phyloP scores from a whole-genome alignment of 1,139 yeast genomes.

The Entelexis paramagnoliae region DNA sequence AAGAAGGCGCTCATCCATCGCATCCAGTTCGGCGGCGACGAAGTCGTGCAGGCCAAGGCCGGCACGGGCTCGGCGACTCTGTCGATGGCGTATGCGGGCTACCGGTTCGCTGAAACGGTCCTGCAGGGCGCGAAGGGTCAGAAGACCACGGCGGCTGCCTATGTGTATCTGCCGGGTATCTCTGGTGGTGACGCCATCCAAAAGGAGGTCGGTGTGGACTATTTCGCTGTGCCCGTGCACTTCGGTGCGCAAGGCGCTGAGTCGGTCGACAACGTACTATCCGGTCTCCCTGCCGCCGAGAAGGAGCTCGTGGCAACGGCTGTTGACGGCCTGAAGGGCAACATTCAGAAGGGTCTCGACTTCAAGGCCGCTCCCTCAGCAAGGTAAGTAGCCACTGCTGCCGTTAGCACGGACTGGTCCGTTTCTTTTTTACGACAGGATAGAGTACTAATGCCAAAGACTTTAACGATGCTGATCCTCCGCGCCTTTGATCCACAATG shows the following conservation, averaged over 20 bases:
- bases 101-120: slow-evolving; percentile 76
- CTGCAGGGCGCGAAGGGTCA: slow-evolving; percentile 54
- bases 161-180: slow-evolving; percentile 38
- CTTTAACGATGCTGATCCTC: neutral
- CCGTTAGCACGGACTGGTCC: neutral
- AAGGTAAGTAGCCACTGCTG: slow-evolving; percentile 17
- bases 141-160: slow-evolving; percentile 51
- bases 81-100: slow-evolving; percentile 96
- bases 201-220: slow-evolving; percentile 52
- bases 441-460: slow-evolving; percentile 8
- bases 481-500: neutral
- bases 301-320: slow-evolving; percentile 63
- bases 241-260: slow-evolving; percentile 72
- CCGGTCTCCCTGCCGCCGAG: slow-evolving; percentile 30
- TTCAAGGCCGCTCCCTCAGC: slow-evolving; percentile 32
- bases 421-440: neutral
- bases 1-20: slow-evolving; percentile 68
- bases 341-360: slow-evolving; percentile 58
- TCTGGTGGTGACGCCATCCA: slow-evolving; percentile 34
- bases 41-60: slow-evolving; percentile 89
- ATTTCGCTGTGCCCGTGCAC: slow-evolving; percentile 80
- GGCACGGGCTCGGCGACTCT: slow-evolving; percentile 93
- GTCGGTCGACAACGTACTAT: slow-evolving; percentile 43
- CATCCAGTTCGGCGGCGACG: slow-evolving; percentile 96
- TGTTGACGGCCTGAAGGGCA: slow-evolving; percentile 64